Evolutionary conservation across 2,329 filamentous ascomycete genomes (phyloP), one percentile per base, ranked within the genome.

Genomic region (Coniochaeta sp.): DNA sequence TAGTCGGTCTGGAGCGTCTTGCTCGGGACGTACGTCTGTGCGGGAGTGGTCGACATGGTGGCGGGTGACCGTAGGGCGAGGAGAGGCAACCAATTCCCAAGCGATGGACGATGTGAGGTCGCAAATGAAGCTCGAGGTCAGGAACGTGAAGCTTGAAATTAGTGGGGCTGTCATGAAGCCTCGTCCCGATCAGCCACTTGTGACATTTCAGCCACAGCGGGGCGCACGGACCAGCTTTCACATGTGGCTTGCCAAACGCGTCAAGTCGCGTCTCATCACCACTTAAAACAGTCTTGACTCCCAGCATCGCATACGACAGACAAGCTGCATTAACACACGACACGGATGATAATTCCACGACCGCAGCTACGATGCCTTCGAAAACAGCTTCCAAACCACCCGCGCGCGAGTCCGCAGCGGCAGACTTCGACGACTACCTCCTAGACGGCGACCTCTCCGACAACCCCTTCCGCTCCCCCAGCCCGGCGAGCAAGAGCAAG

Each of bases 1-100:
- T 90, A 98, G 62, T 95, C 88, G 69, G 90, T 90, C 73, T 88
- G 82, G 68, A 92, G 79, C 72, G 86, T 83, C 85, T 95, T 96
- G 73, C 89, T 88, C 61, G 89, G 89, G 65, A 90, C 83, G 70
- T 87, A 82, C 30, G 77, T 77, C 68, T 70, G 70, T 40, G 70
- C 61, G 16, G 69, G 66, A 59, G 71, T 61, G 63, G 65, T 76
- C 67, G 77, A 72, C 76, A 79, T 79, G 62, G 64, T 75, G 67
- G 62, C 62, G 65, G 63, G 64, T 64, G 64, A 65, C 65, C 54
- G 54, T 34, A 56, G 54, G 54, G 54, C 17, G 14, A 4, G 12
- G 30, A 24, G 28, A 34, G 28, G 30, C 54, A 30, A 52, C 47
- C 47, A 52, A 14, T 24, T 56, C 54, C 34, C 54, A 16, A 56